Evolutionary conservation across 352 stramenopile species (phyloP), one percentile per base, ranked within the genome.

Genomic region (Bremia lactucae): DNA sequence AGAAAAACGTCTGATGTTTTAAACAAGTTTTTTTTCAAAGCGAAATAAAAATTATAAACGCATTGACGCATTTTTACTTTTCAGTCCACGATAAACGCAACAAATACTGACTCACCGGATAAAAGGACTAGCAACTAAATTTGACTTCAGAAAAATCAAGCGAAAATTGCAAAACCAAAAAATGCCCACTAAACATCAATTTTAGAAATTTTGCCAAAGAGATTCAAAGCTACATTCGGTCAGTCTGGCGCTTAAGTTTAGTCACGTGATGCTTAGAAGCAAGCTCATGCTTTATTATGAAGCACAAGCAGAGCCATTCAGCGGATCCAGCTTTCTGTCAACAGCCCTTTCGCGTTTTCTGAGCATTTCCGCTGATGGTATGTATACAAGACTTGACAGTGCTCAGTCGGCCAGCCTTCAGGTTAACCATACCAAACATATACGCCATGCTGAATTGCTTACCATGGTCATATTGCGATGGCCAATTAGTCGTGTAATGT

Each of bases 241-340:
- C 72, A 2, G 71, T 79, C 13, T 87, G 65, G 13, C 85, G 67
- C 37, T 89, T 60, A 60, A 92, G 92, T 10, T 90, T 14, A 98
- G 80, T 55, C 96, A 81, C 29, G 78, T 76, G 13, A 89, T 89
- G 34, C 87, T 90, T 15, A 94, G 94, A 34, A n/a, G n/a, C n/a
- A n/a, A n/a, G n/a, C n/a, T n/a, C n/a, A n/a, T n/a, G n/a, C 95
- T 63, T 98, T 94, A 50, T 98, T 97, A 14, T 98, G 62, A 9
- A 98, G 59, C 41, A 98, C 90, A 26, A 96, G 76, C 23, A 98
- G 61, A 38, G 95, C 83, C 31, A 95, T 72, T 59, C 97, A 96
- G 15, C 94, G 81, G 38, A 98, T 83, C 95, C 95, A 98, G 25
- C 85, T 62, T 56, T 97, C 91, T 23, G 74, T 79, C 16, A 88